Evolutionary conservation across 495 filamentous ascomycete species (phyloP), one percentile per base, ranked within the genome.

Genomic region (Penicillium flavigenum): DNA sequence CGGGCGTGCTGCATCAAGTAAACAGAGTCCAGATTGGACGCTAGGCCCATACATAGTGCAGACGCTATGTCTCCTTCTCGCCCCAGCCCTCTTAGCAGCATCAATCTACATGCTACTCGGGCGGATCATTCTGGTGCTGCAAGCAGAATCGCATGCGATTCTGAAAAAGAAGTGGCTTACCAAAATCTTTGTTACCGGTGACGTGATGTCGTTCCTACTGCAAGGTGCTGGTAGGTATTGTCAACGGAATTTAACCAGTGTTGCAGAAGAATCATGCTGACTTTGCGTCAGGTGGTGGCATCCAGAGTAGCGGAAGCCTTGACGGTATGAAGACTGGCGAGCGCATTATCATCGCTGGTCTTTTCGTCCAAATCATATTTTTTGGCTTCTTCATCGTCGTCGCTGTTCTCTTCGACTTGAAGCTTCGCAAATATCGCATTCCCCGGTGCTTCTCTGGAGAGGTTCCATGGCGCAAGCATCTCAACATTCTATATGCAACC

Each of bases 81-180:
- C 76, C 4, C 77, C 77, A 4, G 76, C 72, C 3, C 60, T 80
- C 20, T 72, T 73, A 43, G 76, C 79, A 2, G 79, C 79, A 1
- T 80, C 79, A 0, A 76, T 82, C 20, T 82, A 81, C 68, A 82
- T 81, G 78, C 62, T 76, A n/a, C 76, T 82, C 27, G 79, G 72
- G 0, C 71, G 78, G 6, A 48, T 81, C 12, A 76, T 81, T 24
- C 60, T 61, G 0, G 59, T 72, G 20, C 65, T 76, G 1, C 60
- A 76, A 7, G 79, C 69, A 12, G 77, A 79, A 17, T 34, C 45
- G 16, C 49, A 48, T 43, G 62, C 61, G 20, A 31, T 55, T 12
- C n/a, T 54, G n/a, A 31, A 51, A n/a, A 43, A 43, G 27, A 55
- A 54, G n/a, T 62, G 55, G 54, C n/a, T 63, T 16, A 62, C 54